These are phyloP conservation scores for Samsoniella hepiali DNA, from an alignment of 2,329 filamentous ascomycete genomes.

Conservation along the genomic window DNA sequence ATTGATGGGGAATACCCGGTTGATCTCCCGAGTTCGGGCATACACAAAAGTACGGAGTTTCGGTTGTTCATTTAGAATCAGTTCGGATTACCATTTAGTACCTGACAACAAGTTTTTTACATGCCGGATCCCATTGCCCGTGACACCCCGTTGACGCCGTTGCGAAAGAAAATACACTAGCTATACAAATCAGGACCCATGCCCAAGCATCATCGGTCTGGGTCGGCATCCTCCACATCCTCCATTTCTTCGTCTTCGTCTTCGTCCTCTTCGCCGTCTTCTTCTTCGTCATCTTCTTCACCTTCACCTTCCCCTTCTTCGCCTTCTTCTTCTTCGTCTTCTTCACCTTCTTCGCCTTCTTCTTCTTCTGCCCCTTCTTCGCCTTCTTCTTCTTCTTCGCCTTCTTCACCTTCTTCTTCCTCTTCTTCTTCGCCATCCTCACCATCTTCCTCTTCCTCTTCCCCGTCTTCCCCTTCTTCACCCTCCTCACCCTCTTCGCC, in stretches of 20 bases:
- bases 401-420: conserved; percentile 24
- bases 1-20: conserved; percentile 7
- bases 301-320: conserved; percentile 20
- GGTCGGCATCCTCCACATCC: conserved; percentile 19
- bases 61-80: neutral
- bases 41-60: conserved; percentile 10
- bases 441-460: conserved; percentile 20
- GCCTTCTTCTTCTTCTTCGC: conserved; percentile 25
- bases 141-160: conserved; percentile 5
- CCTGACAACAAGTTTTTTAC: neutral
- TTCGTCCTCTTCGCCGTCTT: conserved; percentile 20
- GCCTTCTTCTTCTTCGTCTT: conserved; percentile 20
- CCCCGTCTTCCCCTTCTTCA: conserved; percentile 21
- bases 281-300: conserved; percentile 17
- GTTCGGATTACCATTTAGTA: neutral
- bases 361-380: conserved; percentile 29
- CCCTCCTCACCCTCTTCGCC: conserved; percentile 27
- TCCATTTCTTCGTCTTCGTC: conserved; percentile 22
- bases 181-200: neutral
- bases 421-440: conserved; percentile 22
- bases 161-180: neutral
- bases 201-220: conserved; percentile 10
- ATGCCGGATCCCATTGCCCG: neutral
- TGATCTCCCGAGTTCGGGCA: neutral
- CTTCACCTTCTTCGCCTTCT: conserved; percentile 22